Base-by-base conservation (phyloP, 2,329 filamentous ascomycete genomes). In the Fusarium tuaranense region DNA sequence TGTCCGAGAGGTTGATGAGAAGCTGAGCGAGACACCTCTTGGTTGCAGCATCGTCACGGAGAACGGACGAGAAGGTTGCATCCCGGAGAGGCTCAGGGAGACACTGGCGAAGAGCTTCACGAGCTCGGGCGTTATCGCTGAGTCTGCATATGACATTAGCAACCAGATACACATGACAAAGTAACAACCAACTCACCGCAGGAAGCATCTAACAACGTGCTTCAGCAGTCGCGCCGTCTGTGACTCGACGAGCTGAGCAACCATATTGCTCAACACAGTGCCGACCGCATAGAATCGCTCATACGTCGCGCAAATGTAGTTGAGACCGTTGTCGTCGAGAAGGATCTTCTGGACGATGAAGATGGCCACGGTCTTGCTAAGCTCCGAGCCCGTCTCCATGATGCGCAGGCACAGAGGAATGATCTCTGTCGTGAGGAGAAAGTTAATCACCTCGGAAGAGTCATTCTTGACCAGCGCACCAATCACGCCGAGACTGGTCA, bases 271-370 rank as follows among this genome's bases (percentile, higher is more conserved):
- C 44, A 99, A 87, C 7, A 99, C 97, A 1, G 97, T 99, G 7
- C 97, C 97, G 7, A 99, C 97, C 9, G 97, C 97, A 78, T 98
- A 99, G 85, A 99, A 99, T 22, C 97, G 91, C 87, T 99, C 97
- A 80, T 99, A 99, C 1, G 97, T 99, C 75, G 97, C 96, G 85
- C 97, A 99, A 69, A 99, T 99, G 84, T 99, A 99, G 80, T 97
- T 97, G 72, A 99, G 89, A 5, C 97, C 97, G 79, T 97, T 96
- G 80, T 99, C 97, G 81, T 99, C 97, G 4, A 99, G 90, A 63
- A 99, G 86, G 30, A 99, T 99, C 88, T 99, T 99, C 85, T 99
- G 97, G 20, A 99, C 97, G 79, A 99, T 99, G 87, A 99, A 99
- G 79, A 99, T 99, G 68, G 97, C 97, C 16, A 99, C 97, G 1